These are phyloP conservation scores for Pyrenula massariospora DNA, from an alignment of 495 filamentous ascomycete genomes.

Conservation along the genomic window DNA sequence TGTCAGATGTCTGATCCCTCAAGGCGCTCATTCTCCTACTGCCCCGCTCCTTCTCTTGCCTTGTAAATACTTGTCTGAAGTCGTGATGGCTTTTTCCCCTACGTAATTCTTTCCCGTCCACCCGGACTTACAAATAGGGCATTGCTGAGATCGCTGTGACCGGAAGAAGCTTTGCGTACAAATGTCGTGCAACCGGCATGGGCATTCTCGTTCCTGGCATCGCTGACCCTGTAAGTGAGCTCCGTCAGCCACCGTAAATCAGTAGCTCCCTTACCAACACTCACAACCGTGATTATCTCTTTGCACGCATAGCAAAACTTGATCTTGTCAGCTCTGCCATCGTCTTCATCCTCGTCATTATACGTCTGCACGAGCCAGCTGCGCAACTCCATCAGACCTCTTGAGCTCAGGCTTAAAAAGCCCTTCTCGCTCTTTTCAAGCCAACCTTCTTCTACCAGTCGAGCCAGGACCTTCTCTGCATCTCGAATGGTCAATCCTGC, in stretches of 20 bases:
- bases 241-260: conserved; percentile 1
- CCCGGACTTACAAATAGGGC: conserved; percentile 57
- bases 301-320: conserved; percentile 84
- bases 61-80: conserved; percentile 15
- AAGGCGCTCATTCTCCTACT: conserved; percentile 7
- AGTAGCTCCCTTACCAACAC: conserved; percentile 11
- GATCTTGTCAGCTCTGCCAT: conserved; percentile 41
- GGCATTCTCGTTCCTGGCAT: conserved; percentile 57
- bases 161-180: conserved; percentile 67
- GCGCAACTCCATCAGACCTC: conserved; percentile 75
- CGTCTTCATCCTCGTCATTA: conserved; percentile 53
- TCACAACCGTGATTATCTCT: conserved; percentile 73
- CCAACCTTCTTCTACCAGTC: conserved; percentile 73
- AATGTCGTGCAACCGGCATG: conserved; percentile 61
- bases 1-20: no score
- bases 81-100: conserved; percentile 59
- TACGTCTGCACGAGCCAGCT: conserved; percentile 75
- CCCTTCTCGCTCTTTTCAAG: conserved; percentile 58
- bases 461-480: conserved; percentile 58
- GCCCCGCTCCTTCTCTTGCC: conserved; percentile 19
- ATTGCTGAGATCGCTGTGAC: conserved; percentile 46
- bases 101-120: conserved; percentile 73
- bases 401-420: conserved; percentile 62
- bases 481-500: conserved; percentile 55
- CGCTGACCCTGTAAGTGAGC: conserved; percentile 55